Conservation (phyloP, 1,139 yeast species). For the Suhomyces taliae region DNA sequence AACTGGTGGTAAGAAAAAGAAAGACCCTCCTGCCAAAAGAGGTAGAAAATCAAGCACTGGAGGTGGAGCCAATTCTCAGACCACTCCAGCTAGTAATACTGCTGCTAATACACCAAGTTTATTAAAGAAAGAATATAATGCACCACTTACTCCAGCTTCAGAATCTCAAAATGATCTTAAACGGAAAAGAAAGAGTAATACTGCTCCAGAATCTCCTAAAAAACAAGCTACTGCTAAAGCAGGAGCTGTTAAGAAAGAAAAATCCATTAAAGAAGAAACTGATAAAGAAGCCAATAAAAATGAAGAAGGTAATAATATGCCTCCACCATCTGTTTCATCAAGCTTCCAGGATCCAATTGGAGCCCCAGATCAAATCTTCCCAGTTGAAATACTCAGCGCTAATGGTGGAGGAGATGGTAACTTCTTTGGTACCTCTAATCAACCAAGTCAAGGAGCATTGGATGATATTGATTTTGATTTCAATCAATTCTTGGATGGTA, state of each 20-base stretch:
- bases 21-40: slow-evolving; percentile 32
- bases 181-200: slow-evolving; percentile 27
- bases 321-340: slow-evolving; percentile 21
- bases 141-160: slow-evolving; percentile 47
- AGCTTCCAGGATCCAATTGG: slow-evolving; percentile 29
- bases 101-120: slow-evolving; percentile 28
- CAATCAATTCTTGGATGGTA: slow-evolving; percentile 49
- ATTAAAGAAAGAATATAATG: slow-evolving; percentile 36
- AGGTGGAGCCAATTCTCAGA: slow-evolving; percentile 13
- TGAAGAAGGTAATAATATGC: slow-evolving; percentile 21
- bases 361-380: slow-evolving; percentile 35
- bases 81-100: slow-evolving; percentile 17
- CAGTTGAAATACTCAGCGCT: slow-evolving; percentile 36
- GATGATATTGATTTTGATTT: slow-evolving; percentile 58
- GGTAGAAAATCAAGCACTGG: slow-evolving; percentile 35
- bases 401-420: slow-evolving; percentile 20
- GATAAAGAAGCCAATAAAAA: slow-evolving; percentile 13
- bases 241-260: slow-evolving; percentile 17
- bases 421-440: slow-evolving; percentile 24
- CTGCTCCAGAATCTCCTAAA: slow-evolving; percentile 36
- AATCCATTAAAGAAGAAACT: slow-evolving; percentile 23
- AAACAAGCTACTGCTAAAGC: slow-evolving; percentile 21
- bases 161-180: slow-evolving; percentile 33
- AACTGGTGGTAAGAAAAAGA: slow-evolving; percentile 21
- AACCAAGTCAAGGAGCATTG: slow-evolving; percentile 24